A percentile compares a stretch with the other conserved stretches of the same genome.
Conservation (phyloP, 371 early-diverging fungal species). For the Mucor saturninus region DNA sequence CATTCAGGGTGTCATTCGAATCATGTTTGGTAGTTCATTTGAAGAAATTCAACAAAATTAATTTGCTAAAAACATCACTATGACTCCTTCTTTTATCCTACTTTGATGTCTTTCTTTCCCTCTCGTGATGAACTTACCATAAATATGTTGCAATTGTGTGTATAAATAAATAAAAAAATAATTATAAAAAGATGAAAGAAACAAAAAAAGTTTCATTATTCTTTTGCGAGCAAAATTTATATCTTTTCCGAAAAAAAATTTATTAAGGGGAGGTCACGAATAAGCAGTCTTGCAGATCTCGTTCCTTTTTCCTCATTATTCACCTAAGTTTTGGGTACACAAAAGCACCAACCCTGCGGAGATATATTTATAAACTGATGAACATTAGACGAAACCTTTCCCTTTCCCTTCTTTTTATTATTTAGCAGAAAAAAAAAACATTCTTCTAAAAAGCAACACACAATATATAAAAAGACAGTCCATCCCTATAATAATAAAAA, state of each 20-base stretch:
- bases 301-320: no score
- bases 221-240: not conserved
- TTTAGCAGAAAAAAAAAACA: no score
- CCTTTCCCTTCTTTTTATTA: no score
- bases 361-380: not conserved
- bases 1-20: conserved; percentile 39
- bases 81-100: conserved; percentile 1
- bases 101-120: not conserved
- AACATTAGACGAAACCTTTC: no score
- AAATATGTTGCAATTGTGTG: not conserved
- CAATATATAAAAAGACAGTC: not conserved
- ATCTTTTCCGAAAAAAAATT: not conserved
- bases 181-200: not conserved
- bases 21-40: conserved; percentile 36
- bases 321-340: no score
- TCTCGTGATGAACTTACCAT: not conserved
- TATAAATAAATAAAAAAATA: no score
- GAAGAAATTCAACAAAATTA: conserved; percentile 46
- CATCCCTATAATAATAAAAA: not conserved
- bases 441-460: not conserved
- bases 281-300: no score
- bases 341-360: no score
- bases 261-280: not conserved
- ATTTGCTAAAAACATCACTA: conserved; percentile 35
- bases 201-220: not conserved